Conservation (phyloP, 495 filamentous ascomycete genomes). For the Xylaria cubensis region DNA sequence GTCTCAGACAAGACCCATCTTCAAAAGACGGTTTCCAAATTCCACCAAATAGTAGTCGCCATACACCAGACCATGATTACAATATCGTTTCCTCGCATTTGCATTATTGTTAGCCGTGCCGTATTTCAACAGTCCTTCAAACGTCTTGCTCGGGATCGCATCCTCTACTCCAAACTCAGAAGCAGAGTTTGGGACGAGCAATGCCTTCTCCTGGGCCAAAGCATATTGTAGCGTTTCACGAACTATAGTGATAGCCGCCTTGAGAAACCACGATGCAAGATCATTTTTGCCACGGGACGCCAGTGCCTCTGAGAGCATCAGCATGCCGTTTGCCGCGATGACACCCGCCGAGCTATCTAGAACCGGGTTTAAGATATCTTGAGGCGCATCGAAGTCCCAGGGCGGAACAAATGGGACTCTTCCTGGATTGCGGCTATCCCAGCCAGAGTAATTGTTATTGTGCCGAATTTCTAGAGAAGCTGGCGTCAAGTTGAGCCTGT, state of each 20-base stretch:
- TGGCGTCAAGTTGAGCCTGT: not conserved
- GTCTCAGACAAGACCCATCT: not conserved
- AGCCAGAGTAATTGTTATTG: not conserved
- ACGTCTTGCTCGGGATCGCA: not conserved
- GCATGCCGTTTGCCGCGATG: not conserved
- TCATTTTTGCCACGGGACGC: not conserved
- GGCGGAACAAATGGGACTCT: not conserved
- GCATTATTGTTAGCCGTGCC: not conserved
- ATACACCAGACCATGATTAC: not conserved
- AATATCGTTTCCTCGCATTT: not conserved
- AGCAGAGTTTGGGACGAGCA: not conserved
- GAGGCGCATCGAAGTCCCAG: not conserved
- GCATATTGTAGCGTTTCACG: not conserved
- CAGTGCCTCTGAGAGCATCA: not conserved
- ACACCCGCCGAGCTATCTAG: not conserved
- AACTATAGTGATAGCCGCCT: not conserved
- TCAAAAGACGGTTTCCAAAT: not conserved
- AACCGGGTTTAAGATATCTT: not conserved
- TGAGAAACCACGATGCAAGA: not conserved
- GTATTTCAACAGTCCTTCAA: not conserved
- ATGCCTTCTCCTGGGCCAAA: not conserved
- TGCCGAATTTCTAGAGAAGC: not conserved
- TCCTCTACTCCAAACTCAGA: not conserved
- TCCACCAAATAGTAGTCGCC: not conserved
- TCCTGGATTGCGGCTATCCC: not conserved